These are phyloP conservation scores for Themeda triandra DNA, from an alignment of 176 grass and related monocot species.

Conservation along the genomic window DNA sequence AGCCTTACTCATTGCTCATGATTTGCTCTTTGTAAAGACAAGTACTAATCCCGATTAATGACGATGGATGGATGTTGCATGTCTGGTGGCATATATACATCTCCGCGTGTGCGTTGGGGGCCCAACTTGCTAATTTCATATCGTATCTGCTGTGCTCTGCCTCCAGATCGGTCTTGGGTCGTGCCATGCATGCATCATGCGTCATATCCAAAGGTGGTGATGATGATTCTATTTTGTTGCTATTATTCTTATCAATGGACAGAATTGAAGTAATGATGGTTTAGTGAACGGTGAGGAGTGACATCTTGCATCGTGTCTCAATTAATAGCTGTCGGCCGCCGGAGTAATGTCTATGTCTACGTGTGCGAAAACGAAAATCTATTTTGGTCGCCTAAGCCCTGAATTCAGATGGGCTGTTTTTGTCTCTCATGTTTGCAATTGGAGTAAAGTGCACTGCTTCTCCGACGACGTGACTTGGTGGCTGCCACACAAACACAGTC, in stretches of 20 bases:
- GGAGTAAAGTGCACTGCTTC: neutral
- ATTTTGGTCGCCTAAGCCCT: neutral
- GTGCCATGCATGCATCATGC: neutral
- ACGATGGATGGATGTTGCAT: neutral
- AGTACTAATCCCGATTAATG: neutral
- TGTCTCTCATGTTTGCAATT: neutral
- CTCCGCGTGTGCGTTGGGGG: neutral
- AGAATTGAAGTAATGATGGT: neutral
- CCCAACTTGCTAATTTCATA: neutral
- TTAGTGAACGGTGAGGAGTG: neutral
- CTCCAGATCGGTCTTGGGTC: neutral
- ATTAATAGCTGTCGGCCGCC: too few species aligned
- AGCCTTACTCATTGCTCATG: conserved; percentile 18
- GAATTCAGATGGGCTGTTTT: neutral
- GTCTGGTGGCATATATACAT: conserved; percentile 20
- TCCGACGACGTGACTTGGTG: neutral
- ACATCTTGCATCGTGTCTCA: neutral
- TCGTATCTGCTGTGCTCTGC: neutral
- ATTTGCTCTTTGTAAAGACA: neutral
- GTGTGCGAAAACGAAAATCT: too few species aligned
- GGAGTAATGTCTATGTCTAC: neutral
- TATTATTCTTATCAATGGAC: neutral
- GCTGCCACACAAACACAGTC: neutral
- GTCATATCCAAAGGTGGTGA: too few species aligned
- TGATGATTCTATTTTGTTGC: too few species aligned